These are phyloP conservation scores for Lentinula lateritia DNA, from an alignment of 768 basidiomycete genomes.

Conservation along the genomic window DNA sequence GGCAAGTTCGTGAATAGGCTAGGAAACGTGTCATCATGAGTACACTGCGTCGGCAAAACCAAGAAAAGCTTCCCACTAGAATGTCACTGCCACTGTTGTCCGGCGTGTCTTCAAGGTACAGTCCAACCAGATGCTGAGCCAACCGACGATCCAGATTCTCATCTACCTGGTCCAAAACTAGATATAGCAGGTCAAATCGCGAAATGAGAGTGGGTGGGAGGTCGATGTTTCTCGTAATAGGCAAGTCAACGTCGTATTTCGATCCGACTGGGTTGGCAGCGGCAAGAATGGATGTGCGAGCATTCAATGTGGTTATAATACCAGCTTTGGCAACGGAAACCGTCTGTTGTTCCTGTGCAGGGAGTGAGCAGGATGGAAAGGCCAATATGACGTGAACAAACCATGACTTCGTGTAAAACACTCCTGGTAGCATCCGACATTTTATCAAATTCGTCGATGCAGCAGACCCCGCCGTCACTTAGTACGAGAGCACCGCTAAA, in stretches of 20 bases:
- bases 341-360: slow-evolving; percentile 91
- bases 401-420: slow-evolving; percentile 99
- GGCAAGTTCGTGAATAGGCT: slow-evolving; percentile 88
- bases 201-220: slow-evolving; percentile 97
- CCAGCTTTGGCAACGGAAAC: slow-evolving; percentile 99
- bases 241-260: slow-evolving; percentile 87
- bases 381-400: slow-evolving; percentile 19
- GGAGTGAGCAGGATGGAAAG: not conserved
- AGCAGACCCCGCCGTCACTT: slow-evolving; percentile 95
- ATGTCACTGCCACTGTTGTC: slow-evolving; percentile 61
- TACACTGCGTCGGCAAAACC: not conserved
- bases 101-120: slow-evolving; percentile 92
- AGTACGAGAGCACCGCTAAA: slow-evolving; percentile 82
- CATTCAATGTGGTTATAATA: slow-evolving; percentile 97
- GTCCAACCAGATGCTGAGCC: slow-evolving; percentile 86
- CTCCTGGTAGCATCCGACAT: slow-evolving; percentile 98
- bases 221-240: slow-evolving; percentile 95
- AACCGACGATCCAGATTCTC: slow-evolving; percentile 80
- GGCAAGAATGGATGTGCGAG: slow-evolving; percentile 95
- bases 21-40: not conserved
- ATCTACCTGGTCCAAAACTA: slow-evolving; percentile 93
- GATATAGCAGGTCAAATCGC: slow-evolving; percentile 93
- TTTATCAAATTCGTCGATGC: slow-evolving; percentile 99
- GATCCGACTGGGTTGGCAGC: slow-evolving; percentile 97
- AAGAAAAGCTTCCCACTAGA: slow-evolving; percentile 48